phyloP scores from a whole-genome alignment of 148 eudicot genomes.

The Fagopyrum esculentum region DNA sequence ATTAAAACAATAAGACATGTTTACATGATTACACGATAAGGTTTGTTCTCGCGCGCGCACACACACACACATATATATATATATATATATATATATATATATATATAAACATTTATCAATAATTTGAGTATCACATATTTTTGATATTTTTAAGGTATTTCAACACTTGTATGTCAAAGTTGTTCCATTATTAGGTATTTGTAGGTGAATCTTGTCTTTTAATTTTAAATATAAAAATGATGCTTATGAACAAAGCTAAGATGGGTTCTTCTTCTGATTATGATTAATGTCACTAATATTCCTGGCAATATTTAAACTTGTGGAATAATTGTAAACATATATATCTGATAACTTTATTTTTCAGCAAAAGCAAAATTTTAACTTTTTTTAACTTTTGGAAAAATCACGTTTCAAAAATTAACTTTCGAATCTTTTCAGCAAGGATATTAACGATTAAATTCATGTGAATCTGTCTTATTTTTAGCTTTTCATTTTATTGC shows the following conservation, averaged over 20 bases:
- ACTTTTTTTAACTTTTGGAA: not conserved
- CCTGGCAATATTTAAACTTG: not conserved
- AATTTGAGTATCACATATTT: too few relatives aligned
- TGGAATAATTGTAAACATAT: not conserved
- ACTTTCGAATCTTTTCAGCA: slow-evolving; percentile 7
- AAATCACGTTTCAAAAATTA: not conserved
- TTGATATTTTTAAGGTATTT: too few relatives aligned
- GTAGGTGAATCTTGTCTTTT: not conserved
- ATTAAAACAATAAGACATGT: too few relatives aligned
- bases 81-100: too few relatives aligned
- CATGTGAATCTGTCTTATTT: not conserved
- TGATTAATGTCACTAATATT: not conserved
- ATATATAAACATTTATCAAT: too few relatives aligned
- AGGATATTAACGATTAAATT: not conserved
- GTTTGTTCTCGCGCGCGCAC: too few relatives aligned
- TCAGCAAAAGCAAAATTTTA: not conserved
- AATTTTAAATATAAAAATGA: too few relatives aligned
- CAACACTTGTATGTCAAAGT: too few relatives aligned
- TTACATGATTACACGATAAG: too few relatives aligned
- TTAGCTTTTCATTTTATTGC: not conserved
- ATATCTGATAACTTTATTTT: not conserved
- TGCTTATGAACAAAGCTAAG: not conserved
- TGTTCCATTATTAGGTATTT: too few relatives aligned
- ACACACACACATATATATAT: too few relatives aligned
- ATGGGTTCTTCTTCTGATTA: not conserved